A percentile compares a stretch with the other conserved stretches of the same genome.
Evolutionary conservation across 169 alveolate genomes (phyloP).

Genomic region (Babesia ovata): DNA sequence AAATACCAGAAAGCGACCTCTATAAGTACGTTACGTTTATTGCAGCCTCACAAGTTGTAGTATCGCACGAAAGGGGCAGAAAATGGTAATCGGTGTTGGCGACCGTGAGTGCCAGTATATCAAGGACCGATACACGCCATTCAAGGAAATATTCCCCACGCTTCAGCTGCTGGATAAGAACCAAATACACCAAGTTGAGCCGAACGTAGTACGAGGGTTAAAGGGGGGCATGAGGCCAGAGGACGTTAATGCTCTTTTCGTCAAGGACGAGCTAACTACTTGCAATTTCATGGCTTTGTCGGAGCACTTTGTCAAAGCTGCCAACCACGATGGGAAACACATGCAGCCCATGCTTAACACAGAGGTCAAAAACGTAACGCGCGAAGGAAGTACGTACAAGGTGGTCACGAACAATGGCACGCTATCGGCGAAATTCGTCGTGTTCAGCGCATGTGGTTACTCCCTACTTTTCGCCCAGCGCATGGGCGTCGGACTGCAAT

Average conservation of each 20-base stretch:
- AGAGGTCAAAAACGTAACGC: constrained; percentile 70
- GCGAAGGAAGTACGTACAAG: constrained; percentile 54
- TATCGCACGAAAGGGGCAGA: constrained; percentile 77
- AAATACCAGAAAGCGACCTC: constrained; percentile 70
- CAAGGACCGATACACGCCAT: constrained; percentile 73
- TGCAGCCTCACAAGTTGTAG: constrained; percentile 19
- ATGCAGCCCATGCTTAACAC: constrained; percentile 68
- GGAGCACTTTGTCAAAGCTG: constrained; percentile 71
- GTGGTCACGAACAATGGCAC: constrained; percentile 73
- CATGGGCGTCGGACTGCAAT: constrained; percentile 81
- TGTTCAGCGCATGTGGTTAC: constrained; percentile 85
- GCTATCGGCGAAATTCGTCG: constrained; percentile 76
- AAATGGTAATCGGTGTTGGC: constrained; percentile 87
- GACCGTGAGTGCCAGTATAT: constrained; percentile 80
- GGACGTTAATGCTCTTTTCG: constrained; percentile 73
- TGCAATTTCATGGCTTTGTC: constrained; percentile 75
- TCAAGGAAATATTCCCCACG: constrained; percentile 69
- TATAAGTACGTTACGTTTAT: background rate
- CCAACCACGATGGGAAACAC: constrained; percentile 64
- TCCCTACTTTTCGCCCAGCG: constrained; percentile 83
- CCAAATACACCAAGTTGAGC: constrained; percentile 76
- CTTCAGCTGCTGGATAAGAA: constrained; percentile 67
- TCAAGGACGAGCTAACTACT: constrained; percentile 80
- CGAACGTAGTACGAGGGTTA: constrained; percentile 69
- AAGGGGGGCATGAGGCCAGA: constrained; percentile 49